phyloP scores from a whole-genome alignment of 2,329 filamentous ascomycete genomes.

The Cladosporium sp. region DNA sequence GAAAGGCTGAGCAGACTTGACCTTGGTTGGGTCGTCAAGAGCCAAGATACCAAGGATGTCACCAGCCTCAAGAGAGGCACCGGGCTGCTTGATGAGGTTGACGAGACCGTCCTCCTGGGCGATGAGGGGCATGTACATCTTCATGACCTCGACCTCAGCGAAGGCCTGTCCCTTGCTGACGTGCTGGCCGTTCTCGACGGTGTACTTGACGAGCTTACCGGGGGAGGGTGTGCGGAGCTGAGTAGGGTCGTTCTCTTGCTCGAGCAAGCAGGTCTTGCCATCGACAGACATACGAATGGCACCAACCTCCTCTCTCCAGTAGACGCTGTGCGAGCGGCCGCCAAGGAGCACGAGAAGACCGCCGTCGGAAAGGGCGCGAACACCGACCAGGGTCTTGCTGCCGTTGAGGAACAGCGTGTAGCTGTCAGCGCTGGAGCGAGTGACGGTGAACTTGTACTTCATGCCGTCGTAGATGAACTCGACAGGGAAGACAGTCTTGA shows the following conservation, averaged over 20 bases:
- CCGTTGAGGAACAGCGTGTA: conserved; percentile 99
- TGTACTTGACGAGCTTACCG: conserved; percentile 97
- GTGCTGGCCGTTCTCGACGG: conserved; percentile 92
- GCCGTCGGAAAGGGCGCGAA: conserved; percentile 89
- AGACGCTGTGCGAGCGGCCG: conserved; percentile 94
- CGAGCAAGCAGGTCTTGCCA: conserved; percentile 94
- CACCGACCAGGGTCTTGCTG: conserved; percentile 90
- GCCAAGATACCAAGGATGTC: conserved; percentile 98
- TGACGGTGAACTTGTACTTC: conserved; percentile 98
- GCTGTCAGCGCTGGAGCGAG: conserved; percentile 85
- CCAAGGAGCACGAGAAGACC: conserved; percentile 87
- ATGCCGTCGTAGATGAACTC: conserved; percentile 98
- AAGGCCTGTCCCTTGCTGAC: conserved; percentile 89
- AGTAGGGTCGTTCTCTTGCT: conserved; percentile 98
- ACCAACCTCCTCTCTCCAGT: conserved; percentile 99
- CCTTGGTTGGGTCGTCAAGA: conserved; percentile 89
- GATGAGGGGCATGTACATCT: conserved; percentile 99
- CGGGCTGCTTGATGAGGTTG: conserved; percentile 98
- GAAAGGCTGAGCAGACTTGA: conserved; percentile 96
- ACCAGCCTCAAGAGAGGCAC: conserved; percentile 94
- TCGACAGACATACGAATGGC: conserved; percentile 95
- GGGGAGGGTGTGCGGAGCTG: conserved; percentile 93
- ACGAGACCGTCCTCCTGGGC: conserved; percentile 94
- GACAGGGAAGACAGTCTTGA: conserved; percentile 96
- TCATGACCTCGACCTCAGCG: conserved; percentile 99